A percentile compares a stretch with the other conserved stretches of the same genome.
Evolutionary conservation across 2,329 filamentous ascomycete species (phyloP).

Genomic region (Curvularia sp.): DNA sequence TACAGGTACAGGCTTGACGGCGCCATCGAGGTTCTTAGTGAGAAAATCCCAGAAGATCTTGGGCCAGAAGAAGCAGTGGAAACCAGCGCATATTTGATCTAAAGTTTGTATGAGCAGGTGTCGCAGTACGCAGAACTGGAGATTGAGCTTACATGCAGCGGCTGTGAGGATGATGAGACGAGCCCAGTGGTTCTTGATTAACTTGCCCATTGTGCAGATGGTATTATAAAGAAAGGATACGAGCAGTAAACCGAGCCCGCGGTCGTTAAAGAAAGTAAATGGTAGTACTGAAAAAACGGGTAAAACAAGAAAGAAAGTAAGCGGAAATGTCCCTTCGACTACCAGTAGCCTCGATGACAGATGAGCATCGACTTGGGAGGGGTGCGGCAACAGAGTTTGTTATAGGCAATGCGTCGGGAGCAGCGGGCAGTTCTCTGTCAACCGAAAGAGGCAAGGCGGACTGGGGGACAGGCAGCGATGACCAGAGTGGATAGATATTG

Average conservation of each 20-base stretch:
- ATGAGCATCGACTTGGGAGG: slow-evolving; percentile 36
- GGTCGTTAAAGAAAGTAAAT: slow-evolving; percentile 26
- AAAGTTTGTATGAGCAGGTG: not conserved
- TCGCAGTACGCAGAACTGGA: not conserved
- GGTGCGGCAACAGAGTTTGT: slow-evolving; percentile 42
- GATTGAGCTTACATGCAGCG: slow-evolving; percentile 68
- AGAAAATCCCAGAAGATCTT: slow-evolving; percentile 99
- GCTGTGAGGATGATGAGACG: slow-evolving; percentile 91
- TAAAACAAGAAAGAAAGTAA: slow-evolving; percentile 12
- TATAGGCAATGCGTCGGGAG: slow-evolving; percentile 35
- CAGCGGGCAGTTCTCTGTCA: slow-evolving; percentile 21
- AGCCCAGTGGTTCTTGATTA: slow-evolving; percentile 99
- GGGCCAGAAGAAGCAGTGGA: slow-evolving; percentile 96
- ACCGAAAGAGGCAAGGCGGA: slow-evolving; percentile 22
- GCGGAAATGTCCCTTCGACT: slow-evolving; percentile 36
- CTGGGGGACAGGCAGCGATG: slow-evolving; percentile 33
- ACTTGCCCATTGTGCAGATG: slow-evolving; percentile 76
- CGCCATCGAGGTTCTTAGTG: slow-evolving; percentile 85
- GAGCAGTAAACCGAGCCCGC: slow-evolving; percentile 41
- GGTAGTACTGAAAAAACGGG: slow-evolving; percentile 10
- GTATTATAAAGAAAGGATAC: slow-evolving; percentile 38
- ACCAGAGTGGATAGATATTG: slow-evolving; percentile 13
- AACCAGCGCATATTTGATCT: slow-evolving; percentile 86
- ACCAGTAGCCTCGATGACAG: slow-evolving; percentile 48
- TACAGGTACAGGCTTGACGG: slow-evolving; percentile 85